phyloP scores from a whole-genome alignment of 768 basidiomycete genomes.

The Phallus indusiatus region DNA sequence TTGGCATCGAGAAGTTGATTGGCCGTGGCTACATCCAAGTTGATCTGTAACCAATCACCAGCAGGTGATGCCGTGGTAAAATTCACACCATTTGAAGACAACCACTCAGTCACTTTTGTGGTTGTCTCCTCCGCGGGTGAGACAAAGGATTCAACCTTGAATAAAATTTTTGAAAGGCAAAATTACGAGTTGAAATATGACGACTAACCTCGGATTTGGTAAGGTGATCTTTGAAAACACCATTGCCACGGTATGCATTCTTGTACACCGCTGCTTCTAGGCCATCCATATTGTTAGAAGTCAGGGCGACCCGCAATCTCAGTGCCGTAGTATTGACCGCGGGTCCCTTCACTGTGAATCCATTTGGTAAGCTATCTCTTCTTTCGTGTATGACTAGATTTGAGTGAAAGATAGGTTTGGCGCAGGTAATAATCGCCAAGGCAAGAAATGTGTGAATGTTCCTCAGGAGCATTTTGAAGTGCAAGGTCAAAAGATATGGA shows the following conservation, averaged over 20 bases:
- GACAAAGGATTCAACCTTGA: conserved; percentile 22
- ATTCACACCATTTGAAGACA: conserved; percentile 17
- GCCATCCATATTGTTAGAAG: conserved; percentile 24
- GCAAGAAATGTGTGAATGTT: not conserved
- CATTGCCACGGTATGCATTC: conserved; percentile 28
- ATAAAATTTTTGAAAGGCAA: not conserved
- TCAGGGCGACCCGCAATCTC: conserved; percentile 28
- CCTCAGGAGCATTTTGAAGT: not conserved
- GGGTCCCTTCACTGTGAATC: conserved; percentile 18
- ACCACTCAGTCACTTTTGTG: conserved; percentile 18
- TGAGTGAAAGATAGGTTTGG: conserved; percentile 10
- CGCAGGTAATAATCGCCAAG: not conserved
- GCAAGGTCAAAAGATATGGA: no score
- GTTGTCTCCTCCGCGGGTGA: conserved; percentile 17
- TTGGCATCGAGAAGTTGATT: conserved; percentile 21
- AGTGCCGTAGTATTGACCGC: conserved; percentile 23
- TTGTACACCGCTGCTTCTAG: conserved; percentile 27
- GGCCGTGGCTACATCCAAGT: conserved; percentile 19
- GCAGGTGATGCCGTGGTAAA: conserved; percentile 13
- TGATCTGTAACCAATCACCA: conserved; percentile 23
- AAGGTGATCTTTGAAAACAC: conserved; percentile 23
- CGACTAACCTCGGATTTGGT: conserved; percentile 23
- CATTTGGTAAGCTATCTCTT: conserved; percentile 16
- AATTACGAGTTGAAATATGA: not conserved
- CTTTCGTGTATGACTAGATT: conserved; percentile 17